Base-by-base conservation (phyloP, 306 rosid species). In the Rosa multiflora region DNA sequence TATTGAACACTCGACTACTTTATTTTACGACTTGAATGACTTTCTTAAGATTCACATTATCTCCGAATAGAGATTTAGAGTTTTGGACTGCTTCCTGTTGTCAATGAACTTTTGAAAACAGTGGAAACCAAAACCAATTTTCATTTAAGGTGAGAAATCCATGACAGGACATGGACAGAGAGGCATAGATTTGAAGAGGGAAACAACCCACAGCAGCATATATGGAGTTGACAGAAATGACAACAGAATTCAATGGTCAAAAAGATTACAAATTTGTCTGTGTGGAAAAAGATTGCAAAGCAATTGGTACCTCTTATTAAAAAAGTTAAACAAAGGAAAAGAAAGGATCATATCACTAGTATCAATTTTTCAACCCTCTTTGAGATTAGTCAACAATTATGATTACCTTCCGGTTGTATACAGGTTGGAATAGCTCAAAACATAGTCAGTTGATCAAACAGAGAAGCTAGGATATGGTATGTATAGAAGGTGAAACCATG, bases 361-460 rank as follows among this genome's bases (percentile, higher is more conserved):
- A 47, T 68, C 67, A 78, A 79, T 81, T 82, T 85, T 81, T 80
- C 85, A 64, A 66, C 76, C 78, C 43, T 82, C 72, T 29, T 78
- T 46, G 79, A 70, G 71, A 77, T 83, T 87, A 86, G 95, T 92
- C 95, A 92, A 90, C 95, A 89, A 79, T 70, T 74, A 90, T 92
- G 89, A 90, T 89, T 87, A 85, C 90, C 75, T 48, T 76, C 29
- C 76, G 76, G 85, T 80, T 79, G 93, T 73, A 37, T 83, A 89
- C 97, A 92, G 90, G 83, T 79, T 87, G 79, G 85, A 82, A 66
- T 47, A 32, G 63, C 49, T 75, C 79, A 79, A 76, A 80, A 81
- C 47, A 81, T 73, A 72, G 59, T 47, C 72, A 61, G 23, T 59
- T 26, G 73, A 78, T 59, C 66, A 23, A 59, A 61, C 42, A 14